Evolutionary conservation across 352 stramenopile species (phyloP), one percentile per base, ranked within the genome.

Genomic region (Phytopythium cucurbitacearum): DNA sequence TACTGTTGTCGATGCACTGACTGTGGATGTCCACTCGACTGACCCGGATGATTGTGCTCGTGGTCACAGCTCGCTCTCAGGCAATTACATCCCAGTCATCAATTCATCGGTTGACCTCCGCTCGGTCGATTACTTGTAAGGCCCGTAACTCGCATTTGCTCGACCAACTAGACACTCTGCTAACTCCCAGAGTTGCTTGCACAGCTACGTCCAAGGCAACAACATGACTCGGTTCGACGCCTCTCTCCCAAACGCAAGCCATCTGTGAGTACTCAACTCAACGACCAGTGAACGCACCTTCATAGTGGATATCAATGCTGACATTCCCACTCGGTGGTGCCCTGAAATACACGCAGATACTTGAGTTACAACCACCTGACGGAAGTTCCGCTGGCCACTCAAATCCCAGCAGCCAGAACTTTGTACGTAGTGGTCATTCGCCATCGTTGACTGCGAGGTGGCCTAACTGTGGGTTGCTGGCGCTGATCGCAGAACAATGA

Each of bases 41-140:
- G 4, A 15, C 41, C 13, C 9, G 35, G 8, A 12, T 44, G 7
- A n/a, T 44, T 44, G 8, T n/a, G n/a, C 40, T 6, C 21, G 40
- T 28, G 21, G 5, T 7, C 5, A 9, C 11, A 44, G 40, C 5
- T 44, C 40, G 7, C 40, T 44, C 8, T 7, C 7, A 7, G n/a
- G 1, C 40, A 44, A 44, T n/a, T 15, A 7, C 4, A 44, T 44
- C 8, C 21, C 40, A 7, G 40, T 28, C n/a, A 15, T 44, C 5
- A n/a, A 44, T 2, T 28, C 12, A 7, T 44, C 40, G 40, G 40
- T 44, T 12, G 21, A 12, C 7, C 7, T 44, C 12, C 5, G 21
- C 11, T 44, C 53, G 32, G 40, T 66, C 45, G 46, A 32, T 28
- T 40, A 56, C 11, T 49, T 66, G 54, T 66, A 57, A 15, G 54